Percentiles rank a stretch among this genome's conserved stretches.
Conservation (phyloP, 1,139 yeast genomes). For the Kodamaea alishanica region DNA sequence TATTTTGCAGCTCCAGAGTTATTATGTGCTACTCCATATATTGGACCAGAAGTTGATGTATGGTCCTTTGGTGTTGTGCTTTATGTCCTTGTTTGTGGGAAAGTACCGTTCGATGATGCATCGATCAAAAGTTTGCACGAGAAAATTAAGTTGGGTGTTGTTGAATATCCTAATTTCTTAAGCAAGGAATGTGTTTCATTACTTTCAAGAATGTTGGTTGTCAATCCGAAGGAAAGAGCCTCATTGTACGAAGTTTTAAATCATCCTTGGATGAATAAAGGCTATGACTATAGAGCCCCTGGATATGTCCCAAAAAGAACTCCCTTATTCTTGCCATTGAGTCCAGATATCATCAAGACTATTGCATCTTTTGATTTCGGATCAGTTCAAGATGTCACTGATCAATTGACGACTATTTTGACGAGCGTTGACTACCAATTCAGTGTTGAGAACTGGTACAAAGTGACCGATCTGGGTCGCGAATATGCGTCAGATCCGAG, state of each 20-base stretch:
- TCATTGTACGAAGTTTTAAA: constrained; percentile 70
- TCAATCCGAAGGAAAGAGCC: constrained; percentile 80
- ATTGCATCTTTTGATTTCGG: constrained; percentile 84
- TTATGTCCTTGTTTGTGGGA: constrained; percentile 93
- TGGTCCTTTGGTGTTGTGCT: constrained; percentile 98
- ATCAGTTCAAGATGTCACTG: constrained; percentile 52
- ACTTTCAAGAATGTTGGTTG: constrained; percentile 85
- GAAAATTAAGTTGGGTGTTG: constrained; percentile 87
- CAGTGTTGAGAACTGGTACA: constrained; percentile 65
- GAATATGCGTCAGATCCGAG: constrained; percentile 42
- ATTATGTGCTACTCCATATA: constrained; percentile 84
- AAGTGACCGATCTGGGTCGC: constrained; percentile 38
- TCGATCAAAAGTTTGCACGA: constrained; percentile 90
- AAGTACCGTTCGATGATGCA: constrained; percentile 97
- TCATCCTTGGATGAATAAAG: constrained; percentile 95
- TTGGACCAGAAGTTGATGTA: constrained; percentile 96
- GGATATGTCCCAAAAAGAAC: constrained; percentile 71
- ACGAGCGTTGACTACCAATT: constrained; percentile 65
- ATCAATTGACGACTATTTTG: constrained; percentile 56
- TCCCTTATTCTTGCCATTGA: constrained; percentile 74
- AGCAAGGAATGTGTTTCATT: constrained; percentile 82
- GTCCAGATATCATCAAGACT: constrained; percentile 63
- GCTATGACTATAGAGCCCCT: constrained; percentile 72
- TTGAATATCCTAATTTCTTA: constrained; percentile 83
- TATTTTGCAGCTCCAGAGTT: constrained; percentile 99